These are phyloP conservation scores for Amanita fuliginea DNA, from an alignment of 768 basidiomycete species.

Conservation along the genomic window DNA sequence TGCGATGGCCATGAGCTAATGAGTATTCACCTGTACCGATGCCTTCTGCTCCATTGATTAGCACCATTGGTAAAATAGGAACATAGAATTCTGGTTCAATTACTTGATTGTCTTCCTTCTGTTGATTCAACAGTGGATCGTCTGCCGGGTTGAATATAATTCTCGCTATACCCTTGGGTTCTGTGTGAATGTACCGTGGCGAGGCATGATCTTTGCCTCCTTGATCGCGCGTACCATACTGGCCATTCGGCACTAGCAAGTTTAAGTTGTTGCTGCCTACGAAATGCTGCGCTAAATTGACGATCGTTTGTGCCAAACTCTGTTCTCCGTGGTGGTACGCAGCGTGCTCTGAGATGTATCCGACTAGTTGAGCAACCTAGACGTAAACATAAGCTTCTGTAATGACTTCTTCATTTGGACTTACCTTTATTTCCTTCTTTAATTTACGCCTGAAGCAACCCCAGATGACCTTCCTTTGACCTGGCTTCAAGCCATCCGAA, in stretches of 20 bases:
- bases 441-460: slow-evolving; percentile 92
- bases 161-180: slow-evolving; percentile 63
- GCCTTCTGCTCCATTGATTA: slow-evolving; percentile 93
- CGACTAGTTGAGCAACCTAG: slow-evolving; percentile 88
- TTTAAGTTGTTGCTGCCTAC: slow-evolving; percentile 96
- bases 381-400: not conserved
- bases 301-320: slow-evolving; percentile 79
- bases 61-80: slow-evolving; percentile 78
- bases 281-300: slow-evolving; percentile 88
- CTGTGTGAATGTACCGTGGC: slow-evolving; percentile 92
- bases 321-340: slow-evolving; percentile 96
- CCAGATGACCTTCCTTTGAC: slow-evolving; percentile 95
- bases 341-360: slow-evolving; percentile 89
- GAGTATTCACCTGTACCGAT: slow-evolving; percentile 77
- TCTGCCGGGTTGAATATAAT: slow-evolving; percentile 74
- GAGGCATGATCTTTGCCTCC: slow-evolving; percentile 97
- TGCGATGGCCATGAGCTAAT: not conserved
- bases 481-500: slow-evolving; percentile 92
- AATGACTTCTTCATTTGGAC: not conserved
- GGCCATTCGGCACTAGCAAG: slow-evolving; percentile 78
- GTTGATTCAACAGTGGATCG: slow-evolving; percentile 73
- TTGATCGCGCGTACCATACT: slow-evolving; percentile 87
- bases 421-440: slow-evolving; percentile 83
- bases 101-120: slow-evolving; percentile 72
- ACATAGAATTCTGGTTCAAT: slow-evolving; percentile 96